Conservation (phyloP, 441 rosid species). For the Jatropha multifida region DNA sequence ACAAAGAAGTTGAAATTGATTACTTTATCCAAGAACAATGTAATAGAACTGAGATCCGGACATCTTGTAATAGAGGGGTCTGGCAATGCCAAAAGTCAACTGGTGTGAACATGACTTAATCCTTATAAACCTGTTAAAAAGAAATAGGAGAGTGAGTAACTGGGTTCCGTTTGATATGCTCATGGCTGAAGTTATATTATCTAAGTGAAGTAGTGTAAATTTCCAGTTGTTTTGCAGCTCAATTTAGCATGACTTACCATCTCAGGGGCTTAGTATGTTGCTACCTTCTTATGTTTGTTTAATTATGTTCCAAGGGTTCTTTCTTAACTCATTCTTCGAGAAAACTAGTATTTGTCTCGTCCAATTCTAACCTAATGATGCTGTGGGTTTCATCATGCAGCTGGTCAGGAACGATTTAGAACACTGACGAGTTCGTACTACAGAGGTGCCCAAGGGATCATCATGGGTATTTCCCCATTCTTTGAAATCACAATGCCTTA, state of each 20-base stretch:
- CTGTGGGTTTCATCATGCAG: conserved; percentile 35
- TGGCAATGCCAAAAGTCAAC: not conserved
- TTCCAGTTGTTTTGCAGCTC: not conserved
- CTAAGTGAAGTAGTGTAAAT: not conserved
- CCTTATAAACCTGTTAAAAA: not conserved
- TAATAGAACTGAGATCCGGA: not conserved
- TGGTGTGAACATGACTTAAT: not conserved
- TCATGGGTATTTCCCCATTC: conserved; percentile 52
- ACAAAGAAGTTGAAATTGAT: not conserved
- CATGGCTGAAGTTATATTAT: not conserved
- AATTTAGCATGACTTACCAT: not conserved
- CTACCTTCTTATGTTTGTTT: not conserved
- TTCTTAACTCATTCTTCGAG: not conserved
- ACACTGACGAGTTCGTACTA: conserved; percentile 80
- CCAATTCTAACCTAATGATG: conserved; percentile 8
- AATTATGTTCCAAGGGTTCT: not conserved
- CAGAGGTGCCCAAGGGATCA: conserved; percentile 82
- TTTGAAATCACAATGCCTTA: not conserved
- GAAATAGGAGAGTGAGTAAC: not conserved
- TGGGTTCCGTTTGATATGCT: not conserved
- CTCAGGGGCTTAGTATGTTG: not conserved
- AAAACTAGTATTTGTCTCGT: not conserved
- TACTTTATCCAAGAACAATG: not conserved
- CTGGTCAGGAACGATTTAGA: conserved; percentile 84
- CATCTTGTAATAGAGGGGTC: not conserved